Percentiles rank a stretch among this genome's conserved stretches.
phyloP scores from a whole-genome alignment of 805 yeast genomes.

The Cyberlindnera maritima region DNA sequence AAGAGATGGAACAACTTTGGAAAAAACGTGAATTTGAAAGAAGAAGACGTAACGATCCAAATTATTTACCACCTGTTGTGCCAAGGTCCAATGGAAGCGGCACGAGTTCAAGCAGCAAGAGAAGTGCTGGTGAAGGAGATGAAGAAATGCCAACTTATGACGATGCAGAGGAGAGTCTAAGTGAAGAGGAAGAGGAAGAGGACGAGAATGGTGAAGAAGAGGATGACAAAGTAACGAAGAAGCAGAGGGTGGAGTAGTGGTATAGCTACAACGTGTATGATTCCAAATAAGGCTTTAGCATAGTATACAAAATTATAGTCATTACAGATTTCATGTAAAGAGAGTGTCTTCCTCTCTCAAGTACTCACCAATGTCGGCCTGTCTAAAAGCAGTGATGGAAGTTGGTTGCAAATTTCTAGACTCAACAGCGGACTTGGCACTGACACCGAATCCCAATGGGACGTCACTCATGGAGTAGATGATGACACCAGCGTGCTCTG shows the following conservation, averaged over 20 bases:
- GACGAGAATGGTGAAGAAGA: background rate
- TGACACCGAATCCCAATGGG: conserved; percentile 94
- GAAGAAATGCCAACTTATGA: conserved; percentile 12
- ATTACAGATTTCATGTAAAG: conserved; percentile 52
- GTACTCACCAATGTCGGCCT: conserved; percentile 96
- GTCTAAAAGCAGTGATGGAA: conserved; percentile 92
- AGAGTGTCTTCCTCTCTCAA: conserved; percentile 96
- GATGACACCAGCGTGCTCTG: conserved; percentile 95
- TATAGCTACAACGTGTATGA: too few species aligned
- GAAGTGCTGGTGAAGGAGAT: background rate
- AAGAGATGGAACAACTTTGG: conserved; percentile 60
- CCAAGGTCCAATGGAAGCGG: background rate
- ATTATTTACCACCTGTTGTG: conserved; percentile 7
- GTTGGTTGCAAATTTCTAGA: conserved; percentile 88
- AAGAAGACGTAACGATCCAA: conserved; percentile 10
- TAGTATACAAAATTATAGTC: background rate
- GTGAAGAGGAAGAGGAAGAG: conserved; percentile 4
- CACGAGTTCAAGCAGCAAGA: background rate
- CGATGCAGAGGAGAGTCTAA: background rate
- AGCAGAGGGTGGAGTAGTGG: conserved; percentile 7
- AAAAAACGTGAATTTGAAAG: conserved; percentile 45
- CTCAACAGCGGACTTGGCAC: conserved; percentile 88
- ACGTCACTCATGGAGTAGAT: conserved; percentile 88
- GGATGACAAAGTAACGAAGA: conserved; percentile 6
- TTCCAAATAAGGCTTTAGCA: too few species aligned